A percentile compares a stretch with the other conserved stretches of the same genome.
Conservation (phyloP, 805 yeast species). For the Lachancea nothofagi region DNA sequence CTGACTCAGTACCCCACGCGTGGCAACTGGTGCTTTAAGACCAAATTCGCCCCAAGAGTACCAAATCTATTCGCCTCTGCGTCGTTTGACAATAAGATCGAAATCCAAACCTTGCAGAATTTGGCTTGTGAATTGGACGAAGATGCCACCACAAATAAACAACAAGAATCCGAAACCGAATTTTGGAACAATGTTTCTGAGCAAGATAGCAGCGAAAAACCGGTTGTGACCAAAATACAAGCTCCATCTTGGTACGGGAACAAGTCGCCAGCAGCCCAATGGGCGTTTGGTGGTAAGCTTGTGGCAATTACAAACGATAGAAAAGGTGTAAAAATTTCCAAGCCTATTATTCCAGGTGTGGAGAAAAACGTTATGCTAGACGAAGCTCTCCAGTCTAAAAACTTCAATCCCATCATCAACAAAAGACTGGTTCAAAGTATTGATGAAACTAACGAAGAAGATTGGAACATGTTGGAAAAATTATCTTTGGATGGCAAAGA, state of each 20-base stretch:
- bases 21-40: constrained; percentile 89
- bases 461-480: constrained; percentile 60
- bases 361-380: constrained; percentile 40
- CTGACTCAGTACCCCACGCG: constrained; percentile 87
- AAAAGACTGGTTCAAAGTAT: constrained; percentile 41
- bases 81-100: constrained; percentile 77
- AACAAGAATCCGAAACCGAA: constrained; percentile 51
- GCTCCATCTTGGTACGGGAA: constrained; percentile 87
- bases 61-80: constrained; percentile 90
- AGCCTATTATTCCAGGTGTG: constrained; percentile 37
- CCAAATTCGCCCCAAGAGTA: constrained; percentile 77
- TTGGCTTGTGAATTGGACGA: constrained; percentile 26
- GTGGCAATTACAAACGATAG: constrained; percentile 47
- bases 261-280: constrained; percentile 60
- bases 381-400: constrained; percentile 51
- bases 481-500: constrained; percentile 47
- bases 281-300: constrained; percentile 93
- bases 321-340: constrained; percentile 34
- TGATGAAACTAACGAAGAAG: constrained; percentile 43
- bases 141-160: constrained; percentile 28
- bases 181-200: constrained; percentile 79
- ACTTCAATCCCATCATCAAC: constrained; percentile 51
- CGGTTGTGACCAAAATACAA: constrained; percentile 55
- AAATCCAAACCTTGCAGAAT: constrained; percentile 83
- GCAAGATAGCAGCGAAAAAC: constrained; percentile 67